Base-by-base conservation (phyloP, 2,329 filamentous ascomycete genomes). In the Plenodomus tracheiphilus region DNA sequence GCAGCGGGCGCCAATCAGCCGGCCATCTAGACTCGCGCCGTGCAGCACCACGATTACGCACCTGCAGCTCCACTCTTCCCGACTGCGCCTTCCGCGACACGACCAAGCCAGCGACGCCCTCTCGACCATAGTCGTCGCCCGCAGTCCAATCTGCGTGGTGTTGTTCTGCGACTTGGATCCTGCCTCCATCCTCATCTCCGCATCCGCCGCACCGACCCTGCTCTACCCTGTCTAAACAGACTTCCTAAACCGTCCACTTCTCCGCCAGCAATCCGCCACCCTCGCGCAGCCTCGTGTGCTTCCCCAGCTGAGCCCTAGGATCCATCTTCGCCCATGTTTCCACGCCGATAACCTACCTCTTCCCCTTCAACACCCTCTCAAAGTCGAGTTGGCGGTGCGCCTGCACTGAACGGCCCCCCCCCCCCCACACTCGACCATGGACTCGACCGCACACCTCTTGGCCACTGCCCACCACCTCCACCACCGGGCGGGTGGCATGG, bases 391-490 rank as follows among this genome's bases (percentile, higher is more conserved):
- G 42, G 51, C 49, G 46, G 53, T 49, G 53, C 51, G 46, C 56
- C 55, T 49, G 43, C 50, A 49, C 45, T 47, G 49, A 48, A 41
- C 49, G 46, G 49, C 52, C 41, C 48, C 48, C 55, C 49, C 44
- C 48, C 52, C 41, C 48, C 48, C 55, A 30, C 54, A 43, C 41
- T 40, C 39, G 50, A 47, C 61, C 65, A 81, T 80, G 78, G 75
- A 79, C 56, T 54, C 71, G 42, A 59, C 72, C 46, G 67, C 61
- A 47, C 58, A 74, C 53, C 47, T 73, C 43, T 59, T 75, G 51
- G 63, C 69, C 54, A 68, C 75, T 47, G 71, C 75, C 43, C 68
- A 77, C 43, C 57, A 69, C 13, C 68, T 83, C 37, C 69, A 77
- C 54, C 73, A 74, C 20, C 77, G 81, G 53, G 71, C 73, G 32